Conservation (phyloP, 2,329 filamentous ascomycete species). For the Metarhizium sp. region DNA sequence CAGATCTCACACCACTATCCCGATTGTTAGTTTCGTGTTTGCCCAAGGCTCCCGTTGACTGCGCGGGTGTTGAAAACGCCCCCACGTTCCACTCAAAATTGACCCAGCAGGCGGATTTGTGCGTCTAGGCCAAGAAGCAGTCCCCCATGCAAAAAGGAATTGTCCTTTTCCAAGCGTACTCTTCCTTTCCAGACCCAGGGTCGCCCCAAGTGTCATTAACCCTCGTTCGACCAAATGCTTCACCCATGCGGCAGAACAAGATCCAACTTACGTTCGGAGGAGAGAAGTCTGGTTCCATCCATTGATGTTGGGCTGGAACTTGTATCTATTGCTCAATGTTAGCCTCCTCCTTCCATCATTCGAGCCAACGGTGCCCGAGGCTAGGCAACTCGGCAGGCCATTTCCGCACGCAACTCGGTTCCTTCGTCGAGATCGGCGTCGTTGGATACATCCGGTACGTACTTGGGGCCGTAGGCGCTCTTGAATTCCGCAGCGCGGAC, state of each 20-base stretch:
- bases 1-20: constrained; percentile 19
- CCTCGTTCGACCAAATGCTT: neutral
- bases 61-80: neutral
- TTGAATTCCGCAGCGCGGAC: constrained; percentile 41
- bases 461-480: constrained; percentile 59
- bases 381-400: neutral
- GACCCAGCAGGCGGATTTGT: neutral
- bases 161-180: neutral
- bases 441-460: constrained; percentile 19
- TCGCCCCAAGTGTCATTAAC: neutral
- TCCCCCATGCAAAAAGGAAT: neutral
- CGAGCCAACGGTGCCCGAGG: neutral
- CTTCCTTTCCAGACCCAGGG: neutral
- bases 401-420: neutral
- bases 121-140: neutral
- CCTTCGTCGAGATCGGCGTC: neutral
- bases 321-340: constrained; percentile 40
- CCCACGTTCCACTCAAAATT: neutral
- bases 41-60: neutral
- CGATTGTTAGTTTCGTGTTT: neutral
- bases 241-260: neutral
- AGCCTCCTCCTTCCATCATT: constrained; percentile 9
- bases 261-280: constrained; percentile 39
- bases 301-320: constrained; percentile 44
- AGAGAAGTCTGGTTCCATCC: constrained; percentile 38